Evolutionary conservation across 2,329 filamentous ascomycete genomes (phyloP), one percentile per base, ranked within the genome.

Genomic region (Tolypocladium pustulatum): DNA sequence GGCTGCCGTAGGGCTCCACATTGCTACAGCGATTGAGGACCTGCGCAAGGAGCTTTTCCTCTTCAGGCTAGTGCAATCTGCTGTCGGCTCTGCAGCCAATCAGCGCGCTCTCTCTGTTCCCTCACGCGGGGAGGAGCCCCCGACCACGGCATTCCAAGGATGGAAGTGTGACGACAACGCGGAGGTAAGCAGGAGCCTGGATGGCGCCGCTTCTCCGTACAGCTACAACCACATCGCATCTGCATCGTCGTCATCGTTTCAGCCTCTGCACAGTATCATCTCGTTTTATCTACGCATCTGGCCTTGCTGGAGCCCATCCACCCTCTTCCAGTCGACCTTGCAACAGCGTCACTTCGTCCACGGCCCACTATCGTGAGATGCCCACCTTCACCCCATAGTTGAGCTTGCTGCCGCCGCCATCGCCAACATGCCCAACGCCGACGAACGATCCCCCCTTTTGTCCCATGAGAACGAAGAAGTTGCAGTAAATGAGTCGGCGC

Each of bases 371-470:
- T 41, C 32, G 46, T 37, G 56, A 57, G 49, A 36, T 53, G 56
- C 46, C 54, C 38, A 25, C 36, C 32, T 22, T 38, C 43, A 12
- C 9, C 34, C 34, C 34, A 15, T 46, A 58, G 53, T 25, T 46
- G 22, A 46, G 56, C 46, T 27, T 54, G 38, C 22, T 57, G 52
- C 55, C 58, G 67, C 55, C 60, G 80, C 10, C 57, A 32, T n/a
- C 58, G 54, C 57, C 58, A 67, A 55, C 60, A 81, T 81, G 78
- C 66, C 78, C 32, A 70, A 74, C 57, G 67, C 74, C 57, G 78
- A 81, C 58, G 78, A 81, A 66, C 71, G 70, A 61, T 73, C 76
- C 27, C 78, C 77, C 41, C 70, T 82, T 60, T 71, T 80, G 52
- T 68, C 73, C 17, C 66, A 69, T 37, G 68, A 72, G 40, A 65